Evolutionary conservation across 208 protist genomes (phyloP), one percentile per base, ranked within the genome.

Genomic region (Acanthamoeba triangularis): DNA sequence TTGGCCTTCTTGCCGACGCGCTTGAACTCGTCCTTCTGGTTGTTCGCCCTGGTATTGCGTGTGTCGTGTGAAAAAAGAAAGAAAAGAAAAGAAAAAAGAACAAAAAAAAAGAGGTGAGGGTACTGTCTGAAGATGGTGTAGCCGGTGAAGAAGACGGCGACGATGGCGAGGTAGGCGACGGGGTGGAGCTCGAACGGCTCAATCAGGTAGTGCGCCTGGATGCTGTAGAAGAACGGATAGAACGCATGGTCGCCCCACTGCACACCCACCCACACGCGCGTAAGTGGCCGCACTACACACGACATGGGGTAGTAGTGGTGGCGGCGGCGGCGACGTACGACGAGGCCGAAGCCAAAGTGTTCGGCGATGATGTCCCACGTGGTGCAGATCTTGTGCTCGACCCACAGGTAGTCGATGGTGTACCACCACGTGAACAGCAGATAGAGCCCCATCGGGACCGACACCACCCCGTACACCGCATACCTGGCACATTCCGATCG

Each of bases 361-460:
- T 93, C 87, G 63, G 87, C 87, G 59, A 93, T 93, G 87, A 93
- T 93, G 41, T 93, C 87, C 87, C 87, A 93, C 30, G 87, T 93
- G 35, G 87, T 74, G 54, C 47, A 72, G 33, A 93, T 93, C 87
- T 63, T 74, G n/a, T 72, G 87, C 59, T 93, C 87, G 23, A 93
- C 59, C 54, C 59, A 93, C 47, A 74, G 44, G 87, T 93, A 93
- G 59, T 93, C 87, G 63, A 93, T 74, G n/a, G 87, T 74, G 59
- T 93, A 93, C 87, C 87, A 93, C 54, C 47, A 93, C 33, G 87
- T 93, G 59, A 93, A 93, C 59, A 72, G 20, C 23, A 69, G 85
- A 20, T 91, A 91, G 6, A 91, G 59, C 18, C 16, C 30, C 85
- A 91, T 91, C 30, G 85, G 85, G 23, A 47, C 20, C 20, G 85